Evolutionary conservation across 768 basidiomycete species (phyloP), one percentile per base, ranked within the genome.

Genomic region (Glaciozyma martinii): DNA sequence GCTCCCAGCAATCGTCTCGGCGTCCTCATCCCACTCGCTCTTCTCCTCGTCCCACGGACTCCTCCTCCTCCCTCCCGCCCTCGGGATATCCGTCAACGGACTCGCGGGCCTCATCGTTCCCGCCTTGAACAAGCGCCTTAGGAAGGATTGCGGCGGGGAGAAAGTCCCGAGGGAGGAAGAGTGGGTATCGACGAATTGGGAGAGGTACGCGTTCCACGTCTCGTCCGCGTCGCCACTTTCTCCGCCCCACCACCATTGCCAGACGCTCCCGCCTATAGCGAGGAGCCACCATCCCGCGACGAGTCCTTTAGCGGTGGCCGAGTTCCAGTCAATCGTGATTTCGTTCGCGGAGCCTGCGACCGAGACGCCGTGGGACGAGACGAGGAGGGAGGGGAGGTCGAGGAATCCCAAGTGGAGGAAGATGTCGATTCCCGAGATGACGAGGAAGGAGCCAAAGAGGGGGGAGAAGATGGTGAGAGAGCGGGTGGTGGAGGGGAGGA

Each of bases 121-220:
- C 10, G 15, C 23, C 4, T n/a, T 10, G 21, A 37, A 47, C 3
- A 63, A 3, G 8, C 55, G 58, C n/a, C 56, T 25, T 32, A 27
- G 0, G 59, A 60, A 7, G 13, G 67, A 44, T 0, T 25, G 30
- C 0, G 56, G 60, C 0, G 60, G 60, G 15, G 56, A 30, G 49
- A 65, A 61, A 1, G 58, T 37, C 13, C 63, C 67, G 25, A 27
- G 42, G 13, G 50, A 6, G 9, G 56, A 53, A 16, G 62, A 47
- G 46, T 52, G 40, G 1, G 40, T 0, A 1, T 19, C 13, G 56
- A 55, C 32, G 33, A 64, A 59, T 3, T 43, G n/a, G 15, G 57
- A 40, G 29, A 68, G 47, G 58, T 68, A 68, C 32, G 63, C 18
- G 29, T 68, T 33, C 67, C 67, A 68, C 29, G 49, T 23, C 33